Base-by-base conservation (phyloP, 148 eudicot genomes). In the Spergularia bocconei region DNA sequence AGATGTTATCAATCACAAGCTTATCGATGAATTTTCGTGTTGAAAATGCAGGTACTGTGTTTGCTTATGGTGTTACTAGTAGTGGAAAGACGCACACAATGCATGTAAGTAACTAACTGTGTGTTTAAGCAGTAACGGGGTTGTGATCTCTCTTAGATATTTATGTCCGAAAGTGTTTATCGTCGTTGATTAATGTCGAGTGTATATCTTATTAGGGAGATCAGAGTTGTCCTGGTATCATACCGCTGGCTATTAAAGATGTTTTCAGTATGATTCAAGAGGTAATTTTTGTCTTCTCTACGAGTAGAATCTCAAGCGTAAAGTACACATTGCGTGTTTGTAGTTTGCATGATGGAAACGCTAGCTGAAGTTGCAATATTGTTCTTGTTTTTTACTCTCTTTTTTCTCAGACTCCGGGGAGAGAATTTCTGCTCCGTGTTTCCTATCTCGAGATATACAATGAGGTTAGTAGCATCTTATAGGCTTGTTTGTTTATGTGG, bases 11-110 rank as follows among this genome's bases (percentile, higher is more conserved):
- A 41, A 16, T 51, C 47, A 12, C 53, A 64, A 20, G 16, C 14
- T 79, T 8, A 56, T 36, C 70, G 51, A 70, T 80, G 71, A 52
- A 56, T 55, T 29, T 71, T 68, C 17, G 16, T 65, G 52, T 19
- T 76, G 71, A 55, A 71, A 29, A 67, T 90, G 86, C 85, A 95
- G 97, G 97, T 68, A 95, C 98, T 14, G 98, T 95, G 68, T 95
- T 95, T 84, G 98, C 98, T 79, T 95, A 95, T 84, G 98, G 98
- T 78, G 98, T 95, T 77, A 95, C 98, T 72, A 95, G 98, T 69
- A 95, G 97, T 87, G 98, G 98, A 75, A 95, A 95, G 89, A 95
- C 98, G 6, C 97, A 95, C 82, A 95, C 98, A 23, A 95, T 95
- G 98, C 98, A 95, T 89, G 98, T 95, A 86, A 92, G 97, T 80